Percentiles rank a stretch among this genome's conserved stretches.
Evolutionary conservation across 2,329 filamentous ascomycete species (phyloP).

Genomic region (Botrytis pseudocinerea): DNA sequence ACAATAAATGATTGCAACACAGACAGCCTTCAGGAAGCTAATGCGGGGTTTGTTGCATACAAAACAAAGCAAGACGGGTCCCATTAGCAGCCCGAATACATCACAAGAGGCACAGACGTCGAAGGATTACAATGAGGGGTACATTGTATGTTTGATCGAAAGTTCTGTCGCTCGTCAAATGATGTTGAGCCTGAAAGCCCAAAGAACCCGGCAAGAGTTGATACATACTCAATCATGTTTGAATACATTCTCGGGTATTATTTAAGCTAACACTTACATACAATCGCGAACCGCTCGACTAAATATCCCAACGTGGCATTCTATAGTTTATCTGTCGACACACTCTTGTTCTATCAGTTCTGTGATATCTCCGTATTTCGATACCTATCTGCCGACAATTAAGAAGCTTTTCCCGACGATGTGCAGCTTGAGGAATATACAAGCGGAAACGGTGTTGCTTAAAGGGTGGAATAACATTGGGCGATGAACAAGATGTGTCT

Average conservation of each 20-base stretch:
- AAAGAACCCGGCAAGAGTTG: too few species aligned
- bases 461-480: neutral
- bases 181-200: neutral
- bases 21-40: neutral
- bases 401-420: neutral
- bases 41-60: neutral
- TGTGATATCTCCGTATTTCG: neutral
- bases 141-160: neutral
- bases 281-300: neutral
- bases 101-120: neutral
- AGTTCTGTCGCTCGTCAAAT: neutral
- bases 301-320: neutral
- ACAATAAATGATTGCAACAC: neutral
- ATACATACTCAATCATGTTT: neutral
- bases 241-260: neutral
- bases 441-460: neutral
- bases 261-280: neutral
- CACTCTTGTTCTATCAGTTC: neutral
- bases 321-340: neutral
- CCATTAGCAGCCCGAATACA: neutral
- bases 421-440: neutral
- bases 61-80: neutral
- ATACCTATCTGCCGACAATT: neutral
- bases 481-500: neutral
- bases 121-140: neutral